phyloP scores from a whole-genome alignment of 768 basidiomycete species.

The Termitomyces bulborhizus region DNA sequence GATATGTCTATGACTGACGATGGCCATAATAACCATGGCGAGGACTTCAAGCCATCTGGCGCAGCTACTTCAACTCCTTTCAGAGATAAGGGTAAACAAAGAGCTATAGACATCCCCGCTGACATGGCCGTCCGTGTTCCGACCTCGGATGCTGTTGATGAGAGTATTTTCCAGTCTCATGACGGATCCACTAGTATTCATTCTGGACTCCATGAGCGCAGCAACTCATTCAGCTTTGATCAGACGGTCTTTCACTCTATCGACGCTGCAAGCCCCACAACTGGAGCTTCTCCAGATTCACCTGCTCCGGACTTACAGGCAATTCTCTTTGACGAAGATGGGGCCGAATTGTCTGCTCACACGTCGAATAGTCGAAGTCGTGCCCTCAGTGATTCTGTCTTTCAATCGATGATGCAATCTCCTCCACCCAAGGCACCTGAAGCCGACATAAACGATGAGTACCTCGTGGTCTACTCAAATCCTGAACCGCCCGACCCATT shows the following conservation, averaged over 20 bases:
- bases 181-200: slow-evolving; percentile 31
- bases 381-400: slow-evolving; percentile 58
- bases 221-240: slow-evolving; percentile 64
- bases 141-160: slow-evolving; percentile 20
- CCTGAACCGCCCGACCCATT: slow-evolving; percentile 61
- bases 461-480: slow-evolving; percentile 42
- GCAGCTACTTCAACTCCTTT: slow-evolving; percentile 41
- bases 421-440: slow-evolving; percentile 38
- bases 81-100: slow-evolving; percentile 33
- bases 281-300: slow-evolving; percentile 13
- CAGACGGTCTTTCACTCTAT: slow-evolving; percentile 58
- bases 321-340: slow-evolving; percentile 18
- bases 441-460: slow-evolving; percentile 61
- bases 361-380: slow-evolving; percentile 39
- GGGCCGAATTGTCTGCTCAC: slow-evolving; percentile 16
- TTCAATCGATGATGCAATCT: slow-evolving; percentile 49
- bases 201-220: slow-evolving; percentile 43
- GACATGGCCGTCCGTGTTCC: slow-evolving; percentile 14
- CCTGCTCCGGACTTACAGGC: slow-evolving; percentile 25
- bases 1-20: slow-evolving; percentile 27
- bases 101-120: slow-evolving; percentile 22
- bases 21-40: slow-evolving; percentile 18
- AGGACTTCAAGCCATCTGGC: slow-evolving; percentile 9
- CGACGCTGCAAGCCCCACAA: slow-evolving; percentile 14
- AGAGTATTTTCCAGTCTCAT: slow-evolving; percentile 38